Percentiles rank a stretch among this genome's conserved stretches.
Evolutionary conservation across 495 filamentous ascomycete species (phyloP).

Genomic region (Wilcoxina mikolae): DNA sequence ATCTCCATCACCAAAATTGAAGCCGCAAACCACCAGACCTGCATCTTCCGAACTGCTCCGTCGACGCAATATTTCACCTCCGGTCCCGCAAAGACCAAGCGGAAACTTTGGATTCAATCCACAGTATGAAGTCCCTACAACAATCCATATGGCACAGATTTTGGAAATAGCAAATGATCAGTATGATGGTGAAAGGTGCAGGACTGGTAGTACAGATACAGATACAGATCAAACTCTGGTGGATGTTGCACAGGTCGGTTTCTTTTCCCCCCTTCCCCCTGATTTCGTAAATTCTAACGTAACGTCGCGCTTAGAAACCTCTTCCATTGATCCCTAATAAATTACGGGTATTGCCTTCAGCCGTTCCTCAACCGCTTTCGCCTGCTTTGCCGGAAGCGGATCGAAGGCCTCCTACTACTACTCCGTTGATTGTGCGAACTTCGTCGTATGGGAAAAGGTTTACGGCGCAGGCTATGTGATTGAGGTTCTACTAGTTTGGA

Average conservation of each 20-base stretch:
- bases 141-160: not conserved
- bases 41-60: not conserved
- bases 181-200: not conserved
- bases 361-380: not conserved
- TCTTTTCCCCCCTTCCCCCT: not conserved
- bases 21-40: not conserved
- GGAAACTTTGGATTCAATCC: slow-evolving; percentile 12
- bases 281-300: not conserved
- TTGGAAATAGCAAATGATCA: not conserved
- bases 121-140: slow-evolving; percentile 4
- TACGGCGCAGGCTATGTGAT: too few relatives aligned
- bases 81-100: slow-evolving; percentile 13
- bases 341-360: too few relatives aligned
- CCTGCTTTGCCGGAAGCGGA: not conserved
- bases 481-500: too few relatives aligned
- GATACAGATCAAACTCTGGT: not conserved
- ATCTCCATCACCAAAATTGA: not conserved
- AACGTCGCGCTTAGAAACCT: not conserved
- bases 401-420: not conserved
- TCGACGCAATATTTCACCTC: slow-evolving; percentile 9
- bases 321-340: not conserved
- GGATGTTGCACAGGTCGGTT: not conserved
- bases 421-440: not conserved
- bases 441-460: too few relatives aligned
- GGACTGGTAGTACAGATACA: not conserved